These are phyloP conservation scores for Camelina sativa DNA, from an alignment of 345 rosid species.

Conservation along the genomic window DNA sequence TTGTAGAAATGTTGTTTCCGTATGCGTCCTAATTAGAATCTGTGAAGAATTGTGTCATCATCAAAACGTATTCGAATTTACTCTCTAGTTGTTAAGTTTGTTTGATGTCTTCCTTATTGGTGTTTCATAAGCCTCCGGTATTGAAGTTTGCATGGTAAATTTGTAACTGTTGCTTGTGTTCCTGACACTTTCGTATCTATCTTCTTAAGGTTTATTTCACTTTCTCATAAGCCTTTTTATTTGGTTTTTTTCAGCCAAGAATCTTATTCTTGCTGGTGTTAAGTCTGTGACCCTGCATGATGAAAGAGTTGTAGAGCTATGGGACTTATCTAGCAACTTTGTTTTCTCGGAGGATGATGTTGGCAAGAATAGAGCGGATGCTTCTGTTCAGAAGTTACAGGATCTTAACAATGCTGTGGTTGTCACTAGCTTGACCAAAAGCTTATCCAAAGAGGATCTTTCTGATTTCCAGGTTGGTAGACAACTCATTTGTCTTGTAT, in stretches of 20 bases:
- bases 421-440: slow-evolving; percentile 68
- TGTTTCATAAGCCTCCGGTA: background rate
- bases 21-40: slow-evolving; percentile 3
- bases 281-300: slow-evolving; percentile 98
- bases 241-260: slow-evolving; percentile 68
- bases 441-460: slow-evolving; percentile 76
- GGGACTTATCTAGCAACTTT: slow-evolving; percentile 95
- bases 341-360: slow-evolving; percentile 78
- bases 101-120: background rate
- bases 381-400: slow-evolving; percentile 91
- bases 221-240: background rate
- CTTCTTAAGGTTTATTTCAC: background rate
- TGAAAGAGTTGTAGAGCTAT: slow-evolving; percentile 75
- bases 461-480: slow-evolving; percentile 78
- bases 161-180: background rate
- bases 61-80: background rate
- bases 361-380: slow-evolving; percentile 94
- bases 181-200: background rate
- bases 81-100: slow-evolving; percentile 13
- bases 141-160: background rate
- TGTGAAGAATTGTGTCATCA: background rate
- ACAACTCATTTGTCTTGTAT: slow-evolving; percentile 13
- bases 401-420: slow-evolving; percentile 92
- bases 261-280: slow-evolving; percentile 95
- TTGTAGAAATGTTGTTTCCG: background rate